Evolutionary conservation across 371 early-diverging fungal genomes (phyloP).

Genomic region (Haplosporangium sp.): DNA sequence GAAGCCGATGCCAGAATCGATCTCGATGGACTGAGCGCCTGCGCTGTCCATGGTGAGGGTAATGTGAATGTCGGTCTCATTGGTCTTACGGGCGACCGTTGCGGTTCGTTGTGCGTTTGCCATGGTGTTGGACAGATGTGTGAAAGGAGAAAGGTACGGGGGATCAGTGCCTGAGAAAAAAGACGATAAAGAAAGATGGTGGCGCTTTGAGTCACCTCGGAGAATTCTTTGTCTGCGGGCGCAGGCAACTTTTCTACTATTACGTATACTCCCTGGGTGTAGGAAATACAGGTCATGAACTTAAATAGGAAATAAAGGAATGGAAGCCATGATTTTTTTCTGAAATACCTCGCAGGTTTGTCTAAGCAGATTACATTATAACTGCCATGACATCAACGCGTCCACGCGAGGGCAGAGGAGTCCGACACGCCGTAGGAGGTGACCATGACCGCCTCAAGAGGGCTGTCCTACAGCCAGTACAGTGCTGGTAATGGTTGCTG

Average conservation of each 20-base stretch:
- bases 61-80: conserved; percentile 91
- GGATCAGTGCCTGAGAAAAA: background rate
- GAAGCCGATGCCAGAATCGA: conserved; percentile 96
- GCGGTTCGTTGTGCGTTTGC: conserved; percentile 60
- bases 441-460: conserved; percentile 54
- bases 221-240: too few relatives aligned
- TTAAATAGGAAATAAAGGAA: too few relatives aligned
- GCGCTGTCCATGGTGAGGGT: conserved; percentile 69
- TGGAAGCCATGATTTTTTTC: too few relatives aligned
- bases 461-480: conserved; percentile 53
- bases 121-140: conserved; percentile 11
- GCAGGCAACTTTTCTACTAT: too few relatives aligned
- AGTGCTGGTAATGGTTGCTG: conserved; percentile 54
- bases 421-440: conserved; percentile 49
- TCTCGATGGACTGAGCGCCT: conserved; percentile 72
- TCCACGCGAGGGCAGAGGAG: conserved; percentile 53
- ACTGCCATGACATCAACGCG: conserved; percentile 48
- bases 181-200: conserved; percentile 4
- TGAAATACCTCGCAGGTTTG: background rate
- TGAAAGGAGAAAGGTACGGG: background rate
- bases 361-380: conserved; percentile 1
- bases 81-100: conserved; percentile 86
- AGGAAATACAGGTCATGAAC: too few relatives aligned
- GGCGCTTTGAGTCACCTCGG: background rate
- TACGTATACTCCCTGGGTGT: too few relatives aligned